phyloP scores from a whole-genome alignment of 2,329 filamentous ascomycete genomes.

The Rhexocercosporidium sp. region DNA sequence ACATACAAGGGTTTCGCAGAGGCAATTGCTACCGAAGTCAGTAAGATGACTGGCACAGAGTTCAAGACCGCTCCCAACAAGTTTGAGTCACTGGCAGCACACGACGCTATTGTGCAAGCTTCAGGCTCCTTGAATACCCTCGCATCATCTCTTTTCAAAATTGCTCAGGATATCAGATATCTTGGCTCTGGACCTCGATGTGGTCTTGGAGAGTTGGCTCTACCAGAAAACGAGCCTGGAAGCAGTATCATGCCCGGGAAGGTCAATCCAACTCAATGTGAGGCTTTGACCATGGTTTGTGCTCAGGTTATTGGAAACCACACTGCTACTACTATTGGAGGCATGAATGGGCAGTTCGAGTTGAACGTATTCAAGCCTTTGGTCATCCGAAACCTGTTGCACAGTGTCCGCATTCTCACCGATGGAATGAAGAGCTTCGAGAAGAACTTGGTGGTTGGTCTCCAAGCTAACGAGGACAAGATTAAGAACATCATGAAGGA shows the following conservation, averaged over 20 bases:
- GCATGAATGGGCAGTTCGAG: conserved; percentile 98
- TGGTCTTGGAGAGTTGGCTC: conserved; percentile 88
- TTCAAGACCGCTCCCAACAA: conserved; percentile 99
- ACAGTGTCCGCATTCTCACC: conserved; percentile 85
- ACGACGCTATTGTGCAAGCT: conserved; percentile 95
- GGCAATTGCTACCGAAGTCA: conserved; percentile 88
- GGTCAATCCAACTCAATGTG: conserved; percentile 98
- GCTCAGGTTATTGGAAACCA: conserved; percentile 98
- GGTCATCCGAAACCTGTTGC: conserved; percentile 91
- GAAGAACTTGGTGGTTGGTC: conserved; percentile 85
- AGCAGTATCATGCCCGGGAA: conserved; percentile 99
- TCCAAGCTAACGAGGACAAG: conserved; percentile 92
- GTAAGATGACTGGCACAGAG: conserved; percentile 87
- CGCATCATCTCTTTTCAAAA: conserved; percentile 91
- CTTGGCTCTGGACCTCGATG: conserved; percentile 95
- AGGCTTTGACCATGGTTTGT: conserved; percentile 97
- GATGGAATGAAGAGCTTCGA: conserved; percentile 97
- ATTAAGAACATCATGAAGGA: conserved; percentile 91
- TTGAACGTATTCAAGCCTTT: conserved; percentile 99
- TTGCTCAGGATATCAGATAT: conserved; percentile 97
- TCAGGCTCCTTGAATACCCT: conserved; percentile 93
- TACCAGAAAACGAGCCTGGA: conserved; percentile 98
- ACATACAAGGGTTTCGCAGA: conserved; percentile 96
- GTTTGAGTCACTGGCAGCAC: conserved; percentile 94
- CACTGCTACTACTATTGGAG: conserved; percentile 88